Percentiles rank a stretch among this genome's conserved stretches.
Evolutionary conservation across 2,329 filamentous ascomycete genomes (phyloP).

Genomic region (Beauveria varroae): DNA sequence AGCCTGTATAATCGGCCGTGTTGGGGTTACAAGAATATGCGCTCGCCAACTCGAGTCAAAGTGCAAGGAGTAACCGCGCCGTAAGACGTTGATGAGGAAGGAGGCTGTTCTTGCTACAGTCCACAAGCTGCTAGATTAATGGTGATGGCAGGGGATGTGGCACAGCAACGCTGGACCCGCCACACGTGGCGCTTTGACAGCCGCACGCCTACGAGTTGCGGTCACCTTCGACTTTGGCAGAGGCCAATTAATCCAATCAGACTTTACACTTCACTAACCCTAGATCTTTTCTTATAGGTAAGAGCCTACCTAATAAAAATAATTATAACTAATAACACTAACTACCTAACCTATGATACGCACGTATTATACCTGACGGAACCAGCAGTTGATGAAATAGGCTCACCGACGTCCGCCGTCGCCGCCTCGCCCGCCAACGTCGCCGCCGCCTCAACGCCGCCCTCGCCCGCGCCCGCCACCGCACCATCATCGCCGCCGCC

Average conservation of each 20-base stretch:
- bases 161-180: slow-evolving; percentile 10
- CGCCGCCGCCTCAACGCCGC: no score
- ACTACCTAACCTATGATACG: no score
- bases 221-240: background rate
- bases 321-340: no score
- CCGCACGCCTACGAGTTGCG: no score
- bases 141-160: slow-evolving; percentile 11
- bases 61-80: background rate
- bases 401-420: no score
- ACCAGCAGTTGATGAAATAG: no score
- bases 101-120: background rate
- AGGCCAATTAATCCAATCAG: background rate
- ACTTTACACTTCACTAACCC: background rate
- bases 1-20: background rate
- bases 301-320: no score
- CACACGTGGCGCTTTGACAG: slow-evolving; percentile 6
- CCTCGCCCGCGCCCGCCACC: no score
- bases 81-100: background rate
- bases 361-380: no score
- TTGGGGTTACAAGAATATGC: background rate
- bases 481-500: no score
- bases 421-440: no score
- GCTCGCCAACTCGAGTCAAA: background rate
- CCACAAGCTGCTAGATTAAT: slow-evolving; percentile 7
- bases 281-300: no score